These are phyloP conservation scores for Meripilus lineatus DNA, from an alignment of 1,284 basidiomycete species.

Conservation along the genomic window DNA sequence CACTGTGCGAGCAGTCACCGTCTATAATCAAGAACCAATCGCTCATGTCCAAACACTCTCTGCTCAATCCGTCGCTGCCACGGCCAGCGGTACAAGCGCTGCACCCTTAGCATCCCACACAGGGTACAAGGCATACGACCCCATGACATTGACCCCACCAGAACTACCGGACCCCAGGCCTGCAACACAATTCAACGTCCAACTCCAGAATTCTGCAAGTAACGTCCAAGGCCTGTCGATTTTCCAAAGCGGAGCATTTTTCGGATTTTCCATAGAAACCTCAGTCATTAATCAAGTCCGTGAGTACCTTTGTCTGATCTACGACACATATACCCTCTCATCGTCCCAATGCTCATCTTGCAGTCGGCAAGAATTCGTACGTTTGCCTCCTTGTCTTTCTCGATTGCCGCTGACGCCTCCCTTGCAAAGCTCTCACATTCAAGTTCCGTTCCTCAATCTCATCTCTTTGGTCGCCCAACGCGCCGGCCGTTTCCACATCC, in stretches of 20 bases:
- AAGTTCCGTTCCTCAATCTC: conserved; percentile 68
- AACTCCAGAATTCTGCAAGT: conserved; percentile 17
- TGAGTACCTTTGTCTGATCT: conserved; percentile 43
- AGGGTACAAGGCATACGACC: conserved; percentile 15
- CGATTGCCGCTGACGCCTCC: neutral
- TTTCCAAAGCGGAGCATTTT: conserved; percentile 53
- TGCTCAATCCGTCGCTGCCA: conserved; percentile 2
- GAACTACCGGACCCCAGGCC: conserved; percentile 16
- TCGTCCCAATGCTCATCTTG: neutral
- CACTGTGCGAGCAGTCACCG: neutral
- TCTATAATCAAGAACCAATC: conserved; percentile 1
- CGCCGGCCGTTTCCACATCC: conserved; percentile 48
- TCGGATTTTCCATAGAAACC: conserved; percentile 72
- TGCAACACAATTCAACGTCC: conserved; percentile 24
- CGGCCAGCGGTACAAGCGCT: neutral
- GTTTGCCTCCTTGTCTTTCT: neutral
- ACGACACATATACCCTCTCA: neutral
- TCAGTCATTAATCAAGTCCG: conserved; percentile 61
- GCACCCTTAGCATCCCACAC: neutral
- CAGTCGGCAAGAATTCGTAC: conserved; percentile 10
- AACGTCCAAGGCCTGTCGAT: conserved; percentile 41
- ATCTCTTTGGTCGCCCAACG: conserved; percentile 58
- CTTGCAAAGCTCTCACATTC: conserved; percentile 37
- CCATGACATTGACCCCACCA: conserved; percentile 16
- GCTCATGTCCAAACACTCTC: too few species aligned